Evolutionary conservation across 2,329 filamentous ascomycete genomes (phyloP), one percentile per base, ranked within the genome.

Genomic region (Onygenales sp.): DNA sequence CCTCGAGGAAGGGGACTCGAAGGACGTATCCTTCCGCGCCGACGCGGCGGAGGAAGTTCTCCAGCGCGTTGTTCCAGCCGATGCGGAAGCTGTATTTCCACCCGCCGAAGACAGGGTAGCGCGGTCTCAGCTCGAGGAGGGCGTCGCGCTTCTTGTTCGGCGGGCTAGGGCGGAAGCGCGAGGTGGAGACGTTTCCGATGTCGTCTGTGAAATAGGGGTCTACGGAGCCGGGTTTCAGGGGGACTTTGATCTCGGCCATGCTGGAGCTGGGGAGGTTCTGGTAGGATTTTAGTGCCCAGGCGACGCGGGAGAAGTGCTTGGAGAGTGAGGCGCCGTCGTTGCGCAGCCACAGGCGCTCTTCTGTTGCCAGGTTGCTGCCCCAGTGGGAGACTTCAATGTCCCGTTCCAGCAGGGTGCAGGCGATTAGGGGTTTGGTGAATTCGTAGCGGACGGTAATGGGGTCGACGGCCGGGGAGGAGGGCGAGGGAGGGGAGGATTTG

Each of bases 1-100:
- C 93, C 71, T 97, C 90, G 9, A 98, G 74, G 74, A 98, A 93
- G 6, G 93, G 92, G 6, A 96, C 85, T 65, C 88, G 94, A 56
- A 98, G 79, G 8, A 95, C 79, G 64, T 88, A 95, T n/a, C 82
- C 80, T 55, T 88, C 83, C 31, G 78, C 79, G 45, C 77, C 73
- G 27, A 76, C 65, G 62, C 76, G 77, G 62, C 88, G 84, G 59
- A 98, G 68, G 68, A 88, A 93, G 54, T 81, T 82, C 63, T 83
- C 83, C 32, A 94, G 78, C 60, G 95, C 83, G 51, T 87, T 85
- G 74, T 97, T 94, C 93, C 93, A 98, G 61, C 93, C 93, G 54
- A 97, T 84, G 55, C 87, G 88, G 77, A 97, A 98, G 59, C 88
- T 93, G 72, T 96, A 97, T 72, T 95, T 95, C 93, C 93, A 98